A percentile compares a stretch with the other conserved stretches of the same genome.
These are phyloP conservation scores for Pseudogymnoascus verrucosus DNA, from an alignment of 2,329 filamentous ascomycete species.

Conservation along the genomic window DNA sequence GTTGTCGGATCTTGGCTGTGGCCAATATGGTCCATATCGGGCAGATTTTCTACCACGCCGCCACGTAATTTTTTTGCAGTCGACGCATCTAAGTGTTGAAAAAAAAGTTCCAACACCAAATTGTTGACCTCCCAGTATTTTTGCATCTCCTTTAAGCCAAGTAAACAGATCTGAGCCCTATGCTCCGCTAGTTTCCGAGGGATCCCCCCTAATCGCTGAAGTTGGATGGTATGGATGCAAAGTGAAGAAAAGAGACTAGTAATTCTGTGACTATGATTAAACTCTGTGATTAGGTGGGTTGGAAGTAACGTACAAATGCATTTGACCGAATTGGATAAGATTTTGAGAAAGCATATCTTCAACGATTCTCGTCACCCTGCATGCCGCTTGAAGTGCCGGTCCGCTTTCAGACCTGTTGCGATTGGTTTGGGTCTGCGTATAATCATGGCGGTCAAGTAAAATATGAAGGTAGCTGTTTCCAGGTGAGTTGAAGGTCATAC, in stretches of 20 bases:
- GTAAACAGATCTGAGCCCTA: constrained; percentile 38
- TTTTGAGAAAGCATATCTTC: constrained; percentile 39
- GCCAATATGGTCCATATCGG: background rate
- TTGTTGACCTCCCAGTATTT: constrained; percentile 43
- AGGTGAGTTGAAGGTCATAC: background rate
- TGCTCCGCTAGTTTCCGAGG: constrained; percentile 39
- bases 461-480: constrained; percentile 35
- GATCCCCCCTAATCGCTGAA: constrained; percentile 31
- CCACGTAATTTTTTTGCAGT: constrained; percentile 32
- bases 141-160: constrained; percentile 40
- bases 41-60: background rate
- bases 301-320: constrained; percentile 31
- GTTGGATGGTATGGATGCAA: constrained; percentile 40
- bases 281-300: background rate
- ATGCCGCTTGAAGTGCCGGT: constrained; percentile 37
- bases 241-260: constrained; percentile 41
- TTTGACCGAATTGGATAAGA: constrained; percentile 36
- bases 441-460: constrained; percentile 36
- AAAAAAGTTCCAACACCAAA: constrained; percentile 40
- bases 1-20: background rate
- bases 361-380: constrained; percentile 37
- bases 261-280: constrained; percentile 26
- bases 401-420: constrained; percentile 31
- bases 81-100: constrained; percentile 38
- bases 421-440: constrained; percentile 29